These are phyloP conservation scores for Endogone sp. DNA, from an alignment of 192 early-diverging fungal genomes.

Conservation along the genomic window DNA sequence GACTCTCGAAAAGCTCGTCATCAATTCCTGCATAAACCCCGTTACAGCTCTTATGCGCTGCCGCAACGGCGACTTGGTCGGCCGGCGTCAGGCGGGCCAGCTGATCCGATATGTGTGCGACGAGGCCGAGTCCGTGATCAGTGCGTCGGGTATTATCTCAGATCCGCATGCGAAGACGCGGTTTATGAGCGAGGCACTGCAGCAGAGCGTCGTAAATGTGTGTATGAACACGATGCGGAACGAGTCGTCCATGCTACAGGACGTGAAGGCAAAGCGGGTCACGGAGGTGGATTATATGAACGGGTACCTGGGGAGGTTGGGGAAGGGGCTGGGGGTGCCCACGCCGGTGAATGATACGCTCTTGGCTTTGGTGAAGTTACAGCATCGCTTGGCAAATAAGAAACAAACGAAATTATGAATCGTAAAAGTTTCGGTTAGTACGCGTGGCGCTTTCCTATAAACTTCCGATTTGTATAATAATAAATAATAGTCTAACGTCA, in stretches of 20 bases:
- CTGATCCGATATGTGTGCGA: conserved; percentile 20
- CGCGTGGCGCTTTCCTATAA: too few species aligned
- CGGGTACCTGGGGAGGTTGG: conserved; percentile 28
- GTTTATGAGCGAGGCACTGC: conserved; percentile 25
- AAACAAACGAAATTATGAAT: too few species aligned
- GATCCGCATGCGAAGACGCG: too few species aligned
- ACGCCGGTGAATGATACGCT: neutral
- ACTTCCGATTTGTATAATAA: too few species aligned
- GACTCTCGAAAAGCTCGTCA: conserved; percentile 54
- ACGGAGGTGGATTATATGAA: conserved; percentile 56
- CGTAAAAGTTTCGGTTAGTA: too few species aligned
- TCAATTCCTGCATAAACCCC: conserved; percentile 66
- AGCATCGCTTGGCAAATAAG: too few species aligned
- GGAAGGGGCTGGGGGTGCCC: neutral
- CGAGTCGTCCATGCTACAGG: conserved; percentile 50
- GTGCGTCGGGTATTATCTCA: conserved; percentile 34
- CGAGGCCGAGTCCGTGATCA: conserved; percentile 23
- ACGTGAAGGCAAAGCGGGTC: conserved; percentile 27
- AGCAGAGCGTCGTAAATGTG: conserved; percentile 32
- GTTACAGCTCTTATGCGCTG: conserved; percentile 52
- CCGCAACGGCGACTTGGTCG: conserved; percentile 50
- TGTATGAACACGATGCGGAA: conserved; percentile 38
- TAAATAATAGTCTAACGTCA: too few species aligned
- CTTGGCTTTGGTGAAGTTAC: too few species aligned
- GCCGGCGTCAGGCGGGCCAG: conserved; percentile 6